Evolutionary conservation across 2,329 filamentous ascomycete genomes (phyloP), one percentile per base, ranked within the genome.

Genomic region (Penicillium sp.): DNA sequence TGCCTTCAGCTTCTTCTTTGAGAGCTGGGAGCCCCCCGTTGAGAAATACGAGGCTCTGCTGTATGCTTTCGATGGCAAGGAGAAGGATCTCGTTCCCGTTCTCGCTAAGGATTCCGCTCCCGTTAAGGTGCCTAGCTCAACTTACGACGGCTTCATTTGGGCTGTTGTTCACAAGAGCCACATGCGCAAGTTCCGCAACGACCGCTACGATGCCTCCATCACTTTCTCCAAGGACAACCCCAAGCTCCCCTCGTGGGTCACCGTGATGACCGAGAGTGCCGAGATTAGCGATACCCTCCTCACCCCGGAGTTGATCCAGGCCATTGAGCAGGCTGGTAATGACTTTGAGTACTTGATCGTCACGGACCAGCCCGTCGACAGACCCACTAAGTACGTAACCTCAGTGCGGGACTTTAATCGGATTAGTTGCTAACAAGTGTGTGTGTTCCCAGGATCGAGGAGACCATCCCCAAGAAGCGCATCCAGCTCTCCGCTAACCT

Each of bases 221-320:
- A 97, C 94, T 42, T 87, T 87, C 64, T 97, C 93, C 72, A 96
- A 96, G 83, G 94, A 99, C 71, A 86, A 93, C 77, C 73, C 89
- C 55, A 97, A 96, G 81, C 86, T 99, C 35, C 93, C 94, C 35
- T 78, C 83, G 63, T 99, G 93, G 93, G 82, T 89, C 55, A 96
- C 91, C 13, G 86, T 97, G 71, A 97, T 99, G 94, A 95, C 87
- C 71, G 94, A 99, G 82, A 96, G 88, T 77, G 92, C 93, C 58
- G 94, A 97, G 78, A 88, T 99, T 68, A 97, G 93, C 13, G 90
- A 97, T 46, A 81, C 86, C 7, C 80, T 99, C 65, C 84, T 99
- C 50, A 96, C 91, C 4, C 84, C 89, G n/a, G 93, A 97, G 68
- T 83, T 99, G 38, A 84, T 91, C 75, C 85, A 89, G 69, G 92